Base-by-base conservation (phyloP, 345 rosid species). In the Bruguiera sexangula region DNA sequence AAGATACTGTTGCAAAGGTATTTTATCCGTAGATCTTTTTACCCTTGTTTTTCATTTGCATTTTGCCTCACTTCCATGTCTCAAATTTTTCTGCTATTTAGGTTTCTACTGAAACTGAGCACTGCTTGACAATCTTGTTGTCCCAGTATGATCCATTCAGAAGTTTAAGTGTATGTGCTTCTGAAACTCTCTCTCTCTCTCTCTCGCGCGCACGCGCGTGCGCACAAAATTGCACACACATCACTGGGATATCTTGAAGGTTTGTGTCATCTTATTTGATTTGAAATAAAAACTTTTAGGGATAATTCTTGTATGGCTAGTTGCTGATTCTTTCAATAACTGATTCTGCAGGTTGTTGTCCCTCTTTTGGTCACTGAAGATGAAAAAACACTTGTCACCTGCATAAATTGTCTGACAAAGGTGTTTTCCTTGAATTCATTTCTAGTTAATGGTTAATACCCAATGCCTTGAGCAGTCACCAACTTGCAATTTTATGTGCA, bases 371-470 rank as follows among this genome's bases (percentile, higher is more conserved):
- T 90, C 31, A 85, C 96, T 21, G 99, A 95, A 68, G 97, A 92
- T 76, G 97, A 92, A 82, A 88, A 92, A 82, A 88, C 96, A 68
- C 98, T 90, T 20, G 91, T 92, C 34, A 86, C 89, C 57, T 92
- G 96, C 84, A 84, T 95, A 75, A 92, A 90, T 74, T 90, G 99
- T 84, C 79, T 95, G 80, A 92, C 98, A 2, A 95, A 95, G 99
- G 99, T 95, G 81, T 58, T 18, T 63, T 27, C 57, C 21, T 66
- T 46, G 48, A 30, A 46, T 10, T 6, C 58, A 6, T 56, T 62
- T 48, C 8, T 51, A 66, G 36, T 5, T 31, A 20, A 26, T 60
- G 21, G 21, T 53, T 66, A n/a, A 55, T 55, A 8, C 2, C 15
- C 3, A 26, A 13, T n/a, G 15, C 27, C 8, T 21, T 55, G 29